These are phyloP conservation scores for Nothopassalora personata DNA, from an alignment of 2,329 filamentous ascomycete species.

Conservation along the genomic window DNA sequence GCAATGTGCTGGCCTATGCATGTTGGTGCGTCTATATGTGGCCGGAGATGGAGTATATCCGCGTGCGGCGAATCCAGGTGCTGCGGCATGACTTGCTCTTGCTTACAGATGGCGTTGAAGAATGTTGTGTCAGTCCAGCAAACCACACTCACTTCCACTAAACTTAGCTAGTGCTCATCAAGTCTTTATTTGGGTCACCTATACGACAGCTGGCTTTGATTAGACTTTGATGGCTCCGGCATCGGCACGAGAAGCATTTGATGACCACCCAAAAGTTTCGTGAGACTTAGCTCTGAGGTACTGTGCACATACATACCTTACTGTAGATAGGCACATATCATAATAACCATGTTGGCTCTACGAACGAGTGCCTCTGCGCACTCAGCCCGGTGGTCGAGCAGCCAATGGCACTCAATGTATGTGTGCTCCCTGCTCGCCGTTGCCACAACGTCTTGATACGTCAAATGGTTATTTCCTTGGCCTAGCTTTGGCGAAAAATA, in stretches of 20 bases:
- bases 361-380: slow-evolving; percentile 12
- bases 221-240: too few species aligned
- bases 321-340: background rate
- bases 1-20: background rate
- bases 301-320: too few species aligned
- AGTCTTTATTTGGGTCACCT: too few species aligned
- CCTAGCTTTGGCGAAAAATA: too few species aligned
- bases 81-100: background rate
- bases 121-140: too few species aligned
- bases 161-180: too few species aligned
- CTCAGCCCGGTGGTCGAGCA: slow-evolving; percentile 18
- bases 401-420: slow-evolving; percentile 20
- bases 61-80: background rate
- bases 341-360: slow-evolving; percentile 10
- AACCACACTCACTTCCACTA: too few species aligned
- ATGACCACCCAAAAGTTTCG: background rate
- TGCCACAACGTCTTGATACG: too few species aligned
- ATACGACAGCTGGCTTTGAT: too few species aligned
- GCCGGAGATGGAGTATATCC: background rate
- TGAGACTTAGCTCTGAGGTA: background rate
- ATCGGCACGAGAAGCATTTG: background rate
- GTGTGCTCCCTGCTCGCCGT: background rate
- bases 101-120: too few species aligned
- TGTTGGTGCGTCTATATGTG: background rate
- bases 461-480: too few species aligned